Conservation (phyloP, 2,329 filamentous ascomycete genomes). For the Aspergillus aculeatinus region DNA sequence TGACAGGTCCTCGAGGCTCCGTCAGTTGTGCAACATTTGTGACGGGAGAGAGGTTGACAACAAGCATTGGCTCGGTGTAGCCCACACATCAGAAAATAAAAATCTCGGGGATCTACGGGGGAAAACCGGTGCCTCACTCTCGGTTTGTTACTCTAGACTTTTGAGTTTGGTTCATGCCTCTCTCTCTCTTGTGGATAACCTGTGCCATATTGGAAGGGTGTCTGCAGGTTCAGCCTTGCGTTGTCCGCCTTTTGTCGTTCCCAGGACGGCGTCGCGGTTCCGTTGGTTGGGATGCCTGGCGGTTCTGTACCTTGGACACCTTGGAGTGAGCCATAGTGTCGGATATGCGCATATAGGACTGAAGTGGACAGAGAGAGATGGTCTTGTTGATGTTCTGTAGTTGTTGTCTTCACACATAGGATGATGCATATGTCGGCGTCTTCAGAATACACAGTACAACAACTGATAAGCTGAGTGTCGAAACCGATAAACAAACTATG, state of each 20-base stretch:
- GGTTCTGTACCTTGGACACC: neutral
- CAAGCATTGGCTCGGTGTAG: neutral
- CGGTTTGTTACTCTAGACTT: neutral
- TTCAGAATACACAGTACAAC: too few species aligned
- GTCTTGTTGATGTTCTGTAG: neutral
- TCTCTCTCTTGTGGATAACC: neutral
- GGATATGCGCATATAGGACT: neutral
- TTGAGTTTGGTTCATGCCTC: neutral
- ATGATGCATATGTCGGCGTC: too few species aligned
- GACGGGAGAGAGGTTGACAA: neutral
- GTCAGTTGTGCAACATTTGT: neutral
- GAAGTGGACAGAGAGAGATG: neutral
- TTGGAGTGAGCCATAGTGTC: neutral
- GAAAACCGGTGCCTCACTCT: neutral
- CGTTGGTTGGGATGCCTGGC: neutral
- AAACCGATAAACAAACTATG: neutral
- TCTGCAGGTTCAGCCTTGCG: neutral
- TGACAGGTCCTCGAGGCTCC: neutral
- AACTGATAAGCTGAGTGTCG: neutral
- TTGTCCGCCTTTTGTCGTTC: neutral
- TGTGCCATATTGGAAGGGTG: neutral
- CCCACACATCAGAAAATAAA: neutral
- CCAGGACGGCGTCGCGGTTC: neutral
- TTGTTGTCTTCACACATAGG: neutral
- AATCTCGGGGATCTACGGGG: neutral